These are phyloP conservation scores for Leishmania guyanensis DNA, from an alignment of 208 protist genomes.

Conservation along the genomic window DNA sequence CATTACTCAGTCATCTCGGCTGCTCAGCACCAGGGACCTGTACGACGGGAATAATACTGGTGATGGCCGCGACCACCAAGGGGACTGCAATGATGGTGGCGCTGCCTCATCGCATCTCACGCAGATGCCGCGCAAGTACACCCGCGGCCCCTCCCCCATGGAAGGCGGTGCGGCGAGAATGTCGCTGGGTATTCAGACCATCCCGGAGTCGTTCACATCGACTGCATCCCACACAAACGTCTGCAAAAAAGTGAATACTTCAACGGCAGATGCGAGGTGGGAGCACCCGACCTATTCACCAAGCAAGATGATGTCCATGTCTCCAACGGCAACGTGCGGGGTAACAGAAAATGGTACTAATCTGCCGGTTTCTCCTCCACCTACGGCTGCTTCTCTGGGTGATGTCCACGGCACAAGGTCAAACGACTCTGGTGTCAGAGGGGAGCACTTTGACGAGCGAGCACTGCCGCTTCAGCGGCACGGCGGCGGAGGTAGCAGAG, in stretches of 20 bases:
- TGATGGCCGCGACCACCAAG: background rate
- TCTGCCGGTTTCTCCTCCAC: background rate
- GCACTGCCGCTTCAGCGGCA: background rate
- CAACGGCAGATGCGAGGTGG: background rate
- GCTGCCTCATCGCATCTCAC: conserved; percentile 1
- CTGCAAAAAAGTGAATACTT: background rate
- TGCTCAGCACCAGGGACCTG: too few species aligned
- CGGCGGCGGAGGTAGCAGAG: background rate
- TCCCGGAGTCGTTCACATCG: background rate
- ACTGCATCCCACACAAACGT: background rate
- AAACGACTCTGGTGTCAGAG: background rate
- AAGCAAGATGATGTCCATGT: background rate
- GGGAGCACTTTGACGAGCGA: too few species aligned
- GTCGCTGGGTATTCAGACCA: background rate
- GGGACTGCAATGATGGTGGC: background rate
- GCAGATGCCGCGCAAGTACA: background rate
- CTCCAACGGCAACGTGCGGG: background rate
- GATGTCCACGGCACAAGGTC: background rate
- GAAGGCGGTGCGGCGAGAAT: background rate
- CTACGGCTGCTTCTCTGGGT: background rate
- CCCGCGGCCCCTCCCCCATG: background rate
- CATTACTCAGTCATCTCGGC: background rate
- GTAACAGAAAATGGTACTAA: too few species aligned
- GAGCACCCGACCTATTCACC: background rate
- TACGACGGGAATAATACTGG: background rate